Base-by-base conservation (phyloP, 2,329 filamentous ascomycete genomes). In the Botrytis squamosa region DNA sequence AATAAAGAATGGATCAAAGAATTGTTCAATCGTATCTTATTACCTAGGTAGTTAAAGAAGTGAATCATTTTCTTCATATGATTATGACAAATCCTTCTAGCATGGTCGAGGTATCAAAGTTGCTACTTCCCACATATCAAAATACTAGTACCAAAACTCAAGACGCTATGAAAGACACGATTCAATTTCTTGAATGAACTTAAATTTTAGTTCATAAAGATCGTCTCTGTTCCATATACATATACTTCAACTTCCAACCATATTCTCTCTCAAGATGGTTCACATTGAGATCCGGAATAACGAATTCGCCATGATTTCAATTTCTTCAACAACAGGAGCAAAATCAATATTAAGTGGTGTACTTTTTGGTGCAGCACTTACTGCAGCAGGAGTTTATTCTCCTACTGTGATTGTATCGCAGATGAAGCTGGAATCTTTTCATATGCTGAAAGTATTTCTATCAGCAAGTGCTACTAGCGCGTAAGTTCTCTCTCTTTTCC, bases 401-500 rank as follows among this genome's bases (percentile, higher is more conserved):
- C 90, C 90, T 0, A 83, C 85, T 0, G 84, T 90, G 65, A 90
- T 93, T 77, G 81, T 88, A 73, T 82, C 84, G 14, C 91, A 92
- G 82, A 86, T 92, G 82, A 85, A 83, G 38, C 83, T 91, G 64
- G 82, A 85, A 66, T 86, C 90, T 79, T 91, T 87, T 81, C 89
- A 90, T 79, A 92, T 92, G 90, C 80, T 90, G 44, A 86, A 91
- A 81, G 85, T 86, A 16, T 92, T 92, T 77, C 81, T 92, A 6
- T 85, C 87, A 1, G 91, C 90, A 5, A 88, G 88, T 16, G 89
- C 88, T 40, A 85, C 84, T 77, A 91, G 88, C 82, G 86, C 87
- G 88, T 91, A 84, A 80, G 88, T 83, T 62, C 18, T 8, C 57
- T 36, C 49, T 38, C 4, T n/a, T 29, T 29, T 40, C 29, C 25